Conservation (phyloP, 768 basidiomycete genomes). For the Trametes elegans region DNA sequence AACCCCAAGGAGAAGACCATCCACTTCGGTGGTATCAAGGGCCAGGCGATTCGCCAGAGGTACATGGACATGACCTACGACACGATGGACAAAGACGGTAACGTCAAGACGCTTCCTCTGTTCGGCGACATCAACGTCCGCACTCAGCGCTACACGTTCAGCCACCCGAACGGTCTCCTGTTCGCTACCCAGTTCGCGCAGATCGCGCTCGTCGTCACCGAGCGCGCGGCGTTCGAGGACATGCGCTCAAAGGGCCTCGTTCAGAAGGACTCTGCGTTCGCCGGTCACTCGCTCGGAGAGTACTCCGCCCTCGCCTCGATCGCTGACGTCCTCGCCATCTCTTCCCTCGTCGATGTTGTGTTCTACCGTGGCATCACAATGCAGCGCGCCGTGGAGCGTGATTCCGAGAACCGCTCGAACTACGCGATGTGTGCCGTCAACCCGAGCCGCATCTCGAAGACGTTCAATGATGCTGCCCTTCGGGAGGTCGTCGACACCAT, state of each 20-base stretch:
- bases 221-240: constrained; percentile 98
- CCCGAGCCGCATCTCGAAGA: constrained; percentile 89
- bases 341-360: constrained; percentile 94
- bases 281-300: constrained; percentile 97
- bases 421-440: constrained; percentile 99
- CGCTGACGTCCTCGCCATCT: constrained; percentile 93
- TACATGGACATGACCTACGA: constrained; percentile 99
- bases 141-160: constrained; percentile 97
- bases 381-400: constrained; percentile 98
- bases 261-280: constrained; percentile 89
- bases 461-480: constrained; percentile 94
- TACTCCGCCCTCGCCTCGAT: constrained; percentile 98
- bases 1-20: constrained; percentile 98
- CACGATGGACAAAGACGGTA: constrained; percentile 93
- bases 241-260: constrained; percentile 96
- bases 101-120: constrained; percentile 92
- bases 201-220: constrained; percentile 96
- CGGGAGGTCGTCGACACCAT: constrained; percentile 96
- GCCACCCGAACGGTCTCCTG: constrained; percentile 89
- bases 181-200: constrained; percentile 99
- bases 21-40: constrained; percentile 99
- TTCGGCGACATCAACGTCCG: constrained; percentile 95
- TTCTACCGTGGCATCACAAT: constrained; percentile 99
- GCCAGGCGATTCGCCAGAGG: constrained; percentile 96
- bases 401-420: constrained; percentile 87